Evolutionary conservation across 139 green algal genomes (phyloP).

Genomic region (Eudorina sp.): DNA sequence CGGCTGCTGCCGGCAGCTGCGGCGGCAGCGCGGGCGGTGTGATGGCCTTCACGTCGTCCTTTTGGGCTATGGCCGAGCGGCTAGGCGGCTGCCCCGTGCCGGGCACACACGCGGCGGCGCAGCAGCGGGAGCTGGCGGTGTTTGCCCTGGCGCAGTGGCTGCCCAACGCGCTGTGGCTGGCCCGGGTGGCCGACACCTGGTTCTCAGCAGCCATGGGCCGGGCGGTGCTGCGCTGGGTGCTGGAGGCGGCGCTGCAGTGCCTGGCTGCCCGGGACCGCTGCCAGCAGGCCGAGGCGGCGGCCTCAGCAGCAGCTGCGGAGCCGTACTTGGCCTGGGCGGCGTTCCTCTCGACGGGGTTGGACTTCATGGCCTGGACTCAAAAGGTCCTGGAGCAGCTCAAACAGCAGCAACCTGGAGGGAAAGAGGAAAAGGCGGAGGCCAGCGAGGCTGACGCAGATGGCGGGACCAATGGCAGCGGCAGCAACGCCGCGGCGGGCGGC

Average conservation of each 20-base stretch:
- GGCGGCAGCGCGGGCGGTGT: neutral
- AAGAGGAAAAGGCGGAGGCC: neutral
- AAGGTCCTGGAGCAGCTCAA: neutral
- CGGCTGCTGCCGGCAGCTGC: too few species aligned
- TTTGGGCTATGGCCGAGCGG: neutral
- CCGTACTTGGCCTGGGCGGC: neutral
- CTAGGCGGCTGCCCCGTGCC: neutral
- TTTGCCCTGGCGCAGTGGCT: neutral
- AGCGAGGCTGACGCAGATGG: neutral
- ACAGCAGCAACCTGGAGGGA: neutral
- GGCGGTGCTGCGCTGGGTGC: neutral
- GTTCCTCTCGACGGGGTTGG: neutral
- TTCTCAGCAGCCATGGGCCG: neutral
- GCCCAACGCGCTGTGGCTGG: neutral
- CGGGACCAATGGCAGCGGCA: neutral
- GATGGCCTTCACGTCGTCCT: neutral
- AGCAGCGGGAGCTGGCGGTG: neutral
- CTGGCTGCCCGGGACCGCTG: neutral
- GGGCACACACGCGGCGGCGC: neutral
- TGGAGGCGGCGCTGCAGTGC: neutral
- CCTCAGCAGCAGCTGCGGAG: neutral
- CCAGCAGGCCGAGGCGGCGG: neutral
- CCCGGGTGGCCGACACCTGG: neutral
- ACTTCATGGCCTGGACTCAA: neutral
- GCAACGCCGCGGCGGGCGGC: neutral